Percentiles rank a stretch among this genome's conserved stretches.
These are phyloP conservation scores for Zarea fungicola DNA, from an alignment of 2,329 filamentous ascomycete genomes.

Conservation along the genomic window DNA sequence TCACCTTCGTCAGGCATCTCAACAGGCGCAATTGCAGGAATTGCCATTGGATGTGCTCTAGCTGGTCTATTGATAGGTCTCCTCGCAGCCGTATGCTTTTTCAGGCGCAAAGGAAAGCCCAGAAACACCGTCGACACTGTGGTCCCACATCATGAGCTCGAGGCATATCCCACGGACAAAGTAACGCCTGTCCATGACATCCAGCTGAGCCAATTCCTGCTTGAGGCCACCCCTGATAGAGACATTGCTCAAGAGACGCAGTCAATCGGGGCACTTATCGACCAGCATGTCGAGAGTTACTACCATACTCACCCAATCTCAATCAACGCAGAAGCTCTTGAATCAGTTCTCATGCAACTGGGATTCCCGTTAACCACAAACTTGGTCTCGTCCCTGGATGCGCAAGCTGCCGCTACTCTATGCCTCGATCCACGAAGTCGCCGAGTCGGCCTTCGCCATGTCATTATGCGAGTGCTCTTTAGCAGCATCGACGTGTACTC, in stretches of 20 bases:
- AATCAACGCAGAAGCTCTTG: conserved; percentile 17
- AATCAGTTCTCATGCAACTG: conserved; percentile 8
- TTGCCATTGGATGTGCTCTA: conserved; percentile 25
- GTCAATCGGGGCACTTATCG: conserved; percentile 30
- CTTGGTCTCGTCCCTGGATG: conserved; percentile 26
- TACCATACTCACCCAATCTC: conserved; percentile 29
- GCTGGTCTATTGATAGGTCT: conserved; percentile 24
- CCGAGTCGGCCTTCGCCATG: conserved; percentile 29
- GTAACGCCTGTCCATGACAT: conserved; percentile 18
- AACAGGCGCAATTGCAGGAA: conserved; percentile 22
- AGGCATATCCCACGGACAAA: conserved; percentile 7
- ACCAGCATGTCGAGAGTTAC: conserved; percentile 35
- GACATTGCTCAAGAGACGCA: conserved; percentile 29
- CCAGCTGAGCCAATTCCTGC: conserved; percentile 31
- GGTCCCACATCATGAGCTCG: conserved; percentile 4
- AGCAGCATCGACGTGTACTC: conserved; percentile 28
- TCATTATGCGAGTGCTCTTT: conserved; percentile 32
- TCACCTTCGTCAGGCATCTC: conserved; percentile 5
- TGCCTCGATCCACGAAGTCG: conserved; percentile 29
- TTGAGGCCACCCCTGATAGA: conserved; percentile 31
- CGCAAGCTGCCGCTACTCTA: conserved; percentile 22
- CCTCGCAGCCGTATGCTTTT: conserved; percentile 22
- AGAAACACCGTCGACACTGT: neutral
- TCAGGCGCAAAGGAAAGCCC: conserved; percentile 18
- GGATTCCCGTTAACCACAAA: neutral